These are phyloP conservation scores for Chondrus crispus DNA, from an alignment of 23 red algal species.

Conservation along the genomic window DNA sequence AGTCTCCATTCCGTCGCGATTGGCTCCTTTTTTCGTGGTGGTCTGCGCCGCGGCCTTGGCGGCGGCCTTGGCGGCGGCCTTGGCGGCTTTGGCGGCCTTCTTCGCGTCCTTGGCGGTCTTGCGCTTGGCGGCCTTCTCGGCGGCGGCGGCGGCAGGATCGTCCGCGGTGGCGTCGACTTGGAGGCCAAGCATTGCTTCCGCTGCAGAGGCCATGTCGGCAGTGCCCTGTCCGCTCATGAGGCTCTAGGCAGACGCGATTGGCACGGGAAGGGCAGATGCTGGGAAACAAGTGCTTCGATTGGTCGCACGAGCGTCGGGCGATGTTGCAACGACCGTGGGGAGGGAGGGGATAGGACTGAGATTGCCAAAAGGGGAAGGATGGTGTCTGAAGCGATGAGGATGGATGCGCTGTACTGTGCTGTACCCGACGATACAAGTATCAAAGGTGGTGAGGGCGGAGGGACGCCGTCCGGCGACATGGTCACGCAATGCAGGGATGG, in stretches of 20 bases:
- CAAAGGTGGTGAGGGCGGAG: no score
- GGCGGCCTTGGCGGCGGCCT: slow-evolving; percentile 23
- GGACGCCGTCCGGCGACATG: no score
- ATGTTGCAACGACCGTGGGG: neutral
- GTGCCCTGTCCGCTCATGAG: neutral
- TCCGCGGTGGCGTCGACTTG: neutral
- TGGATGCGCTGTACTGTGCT: no score
- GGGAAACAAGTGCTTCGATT: neutral
- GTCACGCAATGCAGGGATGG: no score
- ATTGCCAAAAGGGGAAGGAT: no score
- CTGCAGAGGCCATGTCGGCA: slow-evolving; percentile 34
- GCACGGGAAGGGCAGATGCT: neutral
- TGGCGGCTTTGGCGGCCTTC: slow-evolving; percentile 46
- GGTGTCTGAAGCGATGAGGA: no score
- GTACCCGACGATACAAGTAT: no score
- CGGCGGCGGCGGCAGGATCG: neutral
- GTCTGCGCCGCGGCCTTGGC: slow-evolving; percentile 28
- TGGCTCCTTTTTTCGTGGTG: slow-evolving; percentile 45
- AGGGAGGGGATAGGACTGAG: no score
- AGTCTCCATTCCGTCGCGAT: slow-evolving; percentile 84
- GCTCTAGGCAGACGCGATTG: neutral
- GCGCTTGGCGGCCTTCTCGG: neutral
- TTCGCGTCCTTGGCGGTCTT: slow-evolving; percentile 38
- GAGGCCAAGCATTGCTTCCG: slow-evolving; percentile 41
- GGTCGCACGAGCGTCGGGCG: neutral